Percentiles rank a stretch among this genome's conserved stretches.
phyloP scores from a whole-genome alignment of 2,329 filamentous ascomycete species.

The Ascochyta fabae region DNA sequence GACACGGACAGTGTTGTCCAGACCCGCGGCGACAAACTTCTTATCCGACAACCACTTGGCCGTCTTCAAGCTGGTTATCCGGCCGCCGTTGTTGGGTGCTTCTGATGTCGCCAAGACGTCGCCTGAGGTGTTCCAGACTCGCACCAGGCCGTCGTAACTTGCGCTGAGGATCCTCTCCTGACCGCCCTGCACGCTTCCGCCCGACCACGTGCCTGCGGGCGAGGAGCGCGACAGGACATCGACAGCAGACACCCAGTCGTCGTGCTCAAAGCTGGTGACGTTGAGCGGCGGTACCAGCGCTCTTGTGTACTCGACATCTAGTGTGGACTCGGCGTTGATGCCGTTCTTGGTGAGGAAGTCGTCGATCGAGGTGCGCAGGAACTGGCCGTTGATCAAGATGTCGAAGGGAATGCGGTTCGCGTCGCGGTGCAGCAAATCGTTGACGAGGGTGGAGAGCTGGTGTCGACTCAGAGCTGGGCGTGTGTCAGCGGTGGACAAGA shows the following conservation, averaged over 20 bases:
- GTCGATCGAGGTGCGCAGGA: constrained; percentile 86
- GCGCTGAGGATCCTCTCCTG: constrained; percentile 84
- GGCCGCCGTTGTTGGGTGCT: constrained; percentile 66
- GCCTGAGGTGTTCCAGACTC: constrained; percentile 88
- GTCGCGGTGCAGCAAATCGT: constrained; percentile 63
- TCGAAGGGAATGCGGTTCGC: constrained; percentile 80
- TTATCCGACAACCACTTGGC: constrained; percentile 80
- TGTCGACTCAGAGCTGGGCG: constrained; percentile 38
- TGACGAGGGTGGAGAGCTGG: constrained; percentile 66
- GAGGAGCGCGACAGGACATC: constrained; percentile 78
- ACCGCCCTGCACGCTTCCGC: constrained; percentile 56
- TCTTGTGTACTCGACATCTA: constrained; percentile 91
- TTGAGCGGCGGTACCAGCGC: constrained; percentile 88
- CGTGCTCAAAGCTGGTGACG: constrained; percentile 91
- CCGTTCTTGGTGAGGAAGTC: constrained; percentile 87
- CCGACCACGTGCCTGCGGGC: constrained; percentile 64
- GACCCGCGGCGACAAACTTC: constrained; percentile 80
- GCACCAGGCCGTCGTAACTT: constrained; percentile 86
- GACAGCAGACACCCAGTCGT: constrained; percentile 93
- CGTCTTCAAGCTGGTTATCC: constrained; percentile 75
- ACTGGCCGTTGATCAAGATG: constrained; percentile 93
- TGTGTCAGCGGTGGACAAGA: constrained; percentile 16
- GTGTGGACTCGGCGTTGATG: constrained; percentile 83
- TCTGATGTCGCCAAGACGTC: constrained; percentile 80
- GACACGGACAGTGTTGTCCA: constrained; percentile 84